Evolutionary conservation across 2,329 filamentous ascomycete genomes (phyloP).

Genomic region (Allantophomopsis cytisporea): DNA sequence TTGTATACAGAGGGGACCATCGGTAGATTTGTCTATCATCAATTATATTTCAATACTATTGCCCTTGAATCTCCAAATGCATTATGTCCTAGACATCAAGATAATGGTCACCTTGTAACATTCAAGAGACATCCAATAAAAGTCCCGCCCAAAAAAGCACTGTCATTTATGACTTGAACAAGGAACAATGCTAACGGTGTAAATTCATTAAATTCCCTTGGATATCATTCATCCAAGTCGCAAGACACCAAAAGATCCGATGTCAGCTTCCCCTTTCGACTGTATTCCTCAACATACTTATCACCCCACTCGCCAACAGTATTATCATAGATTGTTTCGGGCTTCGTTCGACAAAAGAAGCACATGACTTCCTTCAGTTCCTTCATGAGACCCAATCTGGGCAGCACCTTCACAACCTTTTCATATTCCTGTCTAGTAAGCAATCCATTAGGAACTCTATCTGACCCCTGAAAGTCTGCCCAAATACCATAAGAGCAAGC

Average conservation of each 20-base stretch:
- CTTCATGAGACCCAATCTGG: constrained; percentile 19
- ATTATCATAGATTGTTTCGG: constrained; percentile 20
- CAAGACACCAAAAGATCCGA: constrained; percentile 13
- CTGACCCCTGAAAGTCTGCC: constrained; percentile 24
- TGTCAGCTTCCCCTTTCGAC: constrained; percentile 17
- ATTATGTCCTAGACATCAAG: too few species aligned
- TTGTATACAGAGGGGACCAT: too few species aligned
- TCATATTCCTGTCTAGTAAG: constrained; percentile 17
- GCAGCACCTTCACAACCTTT: constrained; percentile 16
- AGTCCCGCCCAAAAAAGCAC: too few species aligned
- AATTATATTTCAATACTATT: too few species aligned
- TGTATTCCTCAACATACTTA: constrained; percentile 21
- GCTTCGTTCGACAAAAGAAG: constrained; percentile 21
- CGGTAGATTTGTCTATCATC: too few species aligned
- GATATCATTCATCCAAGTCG: constrained; percentile 1
- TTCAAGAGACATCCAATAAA: too few species aligned
- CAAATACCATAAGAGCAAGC: constrained; percentile 19
- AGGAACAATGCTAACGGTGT: too few species aligned
- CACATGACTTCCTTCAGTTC: constrained; percentile 18
- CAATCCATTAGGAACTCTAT: constrained; percentile 6
- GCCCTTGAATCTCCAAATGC: too few species aligned
- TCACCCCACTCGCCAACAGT: constrained; percentile 21
- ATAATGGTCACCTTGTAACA: too few species aligned
- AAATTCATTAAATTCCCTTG: too few species aligned
- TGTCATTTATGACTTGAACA: too few species aligned